phyloP scores from a whole-genome alignment of 2,329 filamentous ascomycete genomes.

The Beauveria australis region DNA sequence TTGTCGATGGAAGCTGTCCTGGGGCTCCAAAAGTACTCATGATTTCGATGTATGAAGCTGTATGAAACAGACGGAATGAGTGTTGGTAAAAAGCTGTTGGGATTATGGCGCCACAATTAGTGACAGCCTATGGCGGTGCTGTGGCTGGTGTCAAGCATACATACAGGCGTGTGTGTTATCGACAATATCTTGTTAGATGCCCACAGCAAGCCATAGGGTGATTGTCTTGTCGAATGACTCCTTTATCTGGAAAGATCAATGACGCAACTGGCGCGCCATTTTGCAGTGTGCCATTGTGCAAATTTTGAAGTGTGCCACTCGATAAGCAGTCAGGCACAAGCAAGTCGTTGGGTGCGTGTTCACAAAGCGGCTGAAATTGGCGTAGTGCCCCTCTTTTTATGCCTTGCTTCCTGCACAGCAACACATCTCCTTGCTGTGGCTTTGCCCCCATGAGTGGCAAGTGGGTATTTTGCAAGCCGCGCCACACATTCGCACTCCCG shows the following conservation, averaged over 20 bases:
- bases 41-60: background rate
- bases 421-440: background rate
- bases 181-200: too few relatives aligned
- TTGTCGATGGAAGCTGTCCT: conserved; percentile 55
- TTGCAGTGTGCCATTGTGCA: background rate
- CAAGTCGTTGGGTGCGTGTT: background rate
- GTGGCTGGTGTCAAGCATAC: background rate
- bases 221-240: too few relatives aligned
- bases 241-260: too few relatives aligned
- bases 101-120: conserved; percentile 5
- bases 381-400: conserved; percentile 5
- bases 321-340: background rate
- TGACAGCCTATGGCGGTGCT: background rate
- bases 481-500: background rate
- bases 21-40: conserved; percentile 65
- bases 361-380: background rate
- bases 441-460: conserved; percentile 2
- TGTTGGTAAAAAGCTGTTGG: background rate
- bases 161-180: background rate
- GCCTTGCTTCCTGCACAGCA: background rate
- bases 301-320: background rate
- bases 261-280: background rate
- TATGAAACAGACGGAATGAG: conserved; percentile 1
- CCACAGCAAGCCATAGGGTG: background rate
- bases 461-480: conserved; percentile 1